Base-by-base conservation (phyloP, 352 stramenopile genomes). In the Ophiocytium majus region DNA sequence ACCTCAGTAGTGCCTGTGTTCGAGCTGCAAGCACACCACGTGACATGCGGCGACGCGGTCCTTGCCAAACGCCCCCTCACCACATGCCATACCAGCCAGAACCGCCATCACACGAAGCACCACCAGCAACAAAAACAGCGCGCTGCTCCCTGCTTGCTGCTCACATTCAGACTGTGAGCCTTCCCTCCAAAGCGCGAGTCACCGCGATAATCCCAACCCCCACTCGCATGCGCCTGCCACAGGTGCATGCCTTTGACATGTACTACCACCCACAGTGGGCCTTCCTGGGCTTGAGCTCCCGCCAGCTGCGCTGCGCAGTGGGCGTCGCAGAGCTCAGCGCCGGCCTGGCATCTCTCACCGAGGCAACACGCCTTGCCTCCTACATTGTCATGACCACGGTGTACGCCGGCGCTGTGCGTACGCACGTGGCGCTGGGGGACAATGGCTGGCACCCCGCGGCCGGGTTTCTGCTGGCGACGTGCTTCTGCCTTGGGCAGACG, bases 401-500 rank as follows among this genome's bases (percentile, higher is more conserved):
- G 5, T 76, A 76, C 34, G 64, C 64, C 5, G 64, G 64, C 64
- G 34, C 31, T 5, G 31, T 76, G 5, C 5, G 64, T 17, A 37
- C 34, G 34, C 64, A 76, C 66, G 5, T 78, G 32, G 66, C 14
- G 32, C 35, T 78, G 35, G 66, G 66, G 35, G 66, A 78, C 35
- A 43, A 78, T 14, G 32, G 35, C 66, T 78, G 66, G 66, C 66
- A 78, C 32, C 66, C 66, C 14, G 32, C 66, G 5, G 66, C 35
- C 5, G 32, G 66, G 32, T 78, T 78, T 14, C 35, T 78, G 66
- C 66, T 78, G 66, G 66, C 66, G 66, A 78, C 5, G 5, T 78
- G 66, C 35, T 78, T 78, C 14, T 78, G 66, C 35, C 66, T 78
- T 10, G 66, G 66, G 35, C 66, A 78, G 35, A 78, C 43, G 5